Conservation (phyloP, 768 basidiomycete genomes). For the Pilatotrama ljubarskyi region DNA sequence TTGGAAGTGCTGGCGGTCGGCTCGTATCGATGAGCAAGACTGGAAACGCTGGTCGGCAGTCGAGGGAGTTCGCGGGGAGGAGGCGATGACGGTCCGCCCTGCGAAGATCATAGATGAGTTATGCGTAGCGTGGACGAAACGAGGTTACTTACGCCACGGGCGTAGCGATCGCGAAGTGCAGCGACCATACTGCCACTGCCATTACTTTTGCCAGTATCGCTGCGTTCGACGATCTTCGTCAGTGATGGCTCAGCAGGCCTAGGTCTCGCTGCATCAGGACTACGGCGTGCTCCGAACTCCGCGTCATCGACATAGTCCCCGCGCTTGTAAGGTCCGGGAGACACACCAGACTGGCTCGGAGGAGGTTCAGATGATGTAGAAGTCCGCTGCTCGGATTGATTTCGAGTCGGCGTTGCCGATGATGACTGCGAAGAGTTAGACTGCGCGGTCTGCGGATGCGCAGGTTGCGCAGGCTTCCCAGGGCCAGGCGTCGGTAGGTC, state of each 20-base stretch:
- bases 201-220: slow-evolving; percentile 52
- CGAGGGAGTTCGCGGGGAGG: slow-evolving; percentile 63
- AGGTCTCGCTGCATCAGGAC: slow-evolving; percentile 27
- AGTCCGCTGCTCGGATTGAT: too few species aligned
- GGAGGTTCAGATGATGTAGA: neutral
- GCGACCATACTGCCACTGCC: slow-evolving; percentile 65
- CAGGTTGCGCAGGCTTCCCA: neutral
- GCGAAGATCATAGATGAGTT: neutral
- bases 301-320: slow-evolving; percentile 26
- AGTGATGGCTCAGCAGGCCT: slow-evolving; percentile 11
- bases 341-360: neutral
- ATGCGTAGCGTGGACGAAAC: neutral
- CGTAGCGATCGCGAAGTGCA: slow-evolving; percentile 65
- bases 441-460: neutral
- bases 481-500: neutral
- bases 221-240: slow-evolving; percentile 42
- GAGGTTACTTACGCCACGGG: slow-evolving; percentile 47
- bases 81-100: slow-evolving; percentile 56
- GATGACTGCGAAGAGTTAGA: neutral
- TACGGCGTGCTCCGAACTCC: slow-evolving; percentile 31
- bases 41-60: slow-evolving; percentile 61
- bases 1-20: slow-evolving; percentile 38
- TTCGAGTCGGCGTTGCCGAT: neutral
- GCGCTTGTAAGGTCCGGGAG: neutral
- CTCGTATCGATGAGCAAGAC: slow-evolving; percentile 65